Base-by-base conservation (phyloP, 495 filamentous ascomycete genomes). In the Xylaria grammica region DNA sequence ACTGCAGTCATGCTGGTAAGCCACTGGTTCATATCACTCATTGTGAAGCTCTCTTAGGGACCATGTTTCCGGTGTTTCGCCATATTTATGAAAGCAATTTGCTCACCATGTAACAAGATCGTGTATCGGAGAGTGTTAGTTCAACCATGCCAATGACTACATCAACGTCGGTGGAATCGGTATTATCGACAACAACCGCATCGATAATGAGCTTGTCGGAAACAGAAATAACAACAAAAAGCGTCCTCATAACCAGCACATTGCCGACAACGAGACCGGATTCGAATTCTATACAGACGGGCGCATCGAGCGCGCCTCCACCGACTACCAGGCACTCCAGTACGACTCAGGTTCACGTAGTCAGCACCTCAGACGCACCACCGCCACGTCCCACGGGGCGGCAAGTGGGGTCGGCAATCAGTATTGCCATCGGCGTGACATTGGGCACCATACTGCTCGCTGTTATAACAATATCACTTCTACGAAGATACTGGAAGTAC, bases 1-100 rank as follows among this genome's bases (percentile, higher is more conserved):
- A 55, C 17, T 55, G 52, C 20, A 55, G 32, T 20, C 52, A 34
- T 19, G 32, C 32, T 15, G 22, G 52, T 55, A 40, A 38, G 52
- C 22, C n/a, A 55, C 10, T 32, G 1, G 32, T 3, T 38, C 5
- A 19, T 8, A n/a, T 40, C 2, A 40, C 10, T 17, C 5, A 55
- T 55, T 3, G 5, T 26, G 52, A 24, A 9, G 17, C 20, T 36
- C 3, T 3, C 13, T 22, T 30, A 4, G 30, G 4, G 10, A 17
- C 4, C 29, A 8, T 22, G 3, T 5, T 17, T 6, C n/a, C 1
- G 15, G 10, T 7, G 6, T 55, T 32, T 26, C 17, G 11, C 32
- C 15, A 55, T 9, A 3, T 20, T 17, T 26, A 9, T 1, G 6
- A 55, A 55, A 13, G 19, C 27, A 55, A 55, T 11, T 26, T 20